phyloP scores from a whole-genome alignment of 2,329 filamentous ascomycete species.

The Curvularia sp. region DNA sequence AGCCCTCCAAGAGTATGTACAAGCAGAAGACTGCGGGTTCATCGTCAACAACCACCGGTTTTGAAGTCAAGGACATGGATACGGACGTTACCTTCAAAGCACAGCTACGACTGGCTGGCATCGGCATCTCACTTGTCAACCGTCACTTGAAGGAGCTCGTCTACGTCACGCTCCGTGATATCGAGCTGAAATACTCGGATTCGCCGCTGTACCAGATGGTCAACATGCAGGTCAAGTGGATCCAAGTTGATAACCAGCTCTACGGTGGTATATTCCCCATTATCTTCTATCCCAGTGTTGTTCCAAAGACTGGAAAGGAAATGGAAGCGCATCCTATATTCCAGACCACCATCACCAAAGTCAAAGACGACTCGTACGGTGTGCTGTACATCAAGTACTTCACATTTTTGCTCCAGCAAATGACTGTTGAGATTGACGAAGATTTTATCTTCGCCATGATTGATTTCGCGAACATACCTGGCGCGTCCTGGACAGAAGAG shows the following conservation, averaged over 20 bases:
- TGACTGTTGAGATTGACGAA: slow-evolving; percentile 97
- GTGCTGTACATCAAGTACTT: slow-evolving; percentile 99
- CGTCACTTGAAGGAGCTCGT: slow-evolving; percentile 89
- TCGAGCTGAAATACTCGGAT: slow-evolving; percentile 89
- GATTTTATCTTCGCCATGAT: slow-evolving; percentile 97
- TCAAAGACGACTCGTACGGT: slow-evolving; percentile 98
- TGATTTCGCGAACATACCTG: slow-evolving; percentile 92
- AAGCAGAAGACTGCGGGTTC: slow-evolving; percentile 67
- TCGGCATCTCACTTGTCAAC: slow-evolving; percentile 94
- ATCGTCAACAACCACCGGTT: slow-evolving; percentile 71
- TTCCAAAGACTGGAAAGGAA: slow-evolving; percentile 95
- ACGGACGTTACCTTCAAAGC: slow-evolving; percentile 88
- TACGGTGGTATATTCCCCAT: slow-evolving; percentile 99
- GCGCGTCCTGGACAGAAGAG: slow-evolving; percentile 84
- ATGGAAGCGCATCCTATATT: slow-evolving; percentile 96
- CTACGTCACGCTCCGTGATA: slow-evolving; percentile 90
- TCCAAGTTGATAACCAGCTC: slow-evolving; percentile 97
- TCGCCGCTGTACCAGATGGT: slow-evolving; percentile 93
- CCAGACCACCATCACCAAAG: slow-evolving; percentile 86
- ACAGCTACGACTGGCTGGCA: slow-evolving; percentile 84
- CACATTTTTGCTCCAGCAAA: slow-evolving; percentile 90
- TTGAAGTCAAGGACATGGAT: slow-evolving; percentile 93
- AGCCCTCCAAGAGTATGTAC: slow-evolving; percentile 90
- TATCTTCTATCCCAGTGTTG: slow-evolving; percentile 94
- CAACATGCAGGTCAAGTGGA: slow-evolving; percentile 94